Evolutionary conservation across 371 early-diverging fungal genomes (phyloP).

Genomic region (Mortierella sp.): DNA sequence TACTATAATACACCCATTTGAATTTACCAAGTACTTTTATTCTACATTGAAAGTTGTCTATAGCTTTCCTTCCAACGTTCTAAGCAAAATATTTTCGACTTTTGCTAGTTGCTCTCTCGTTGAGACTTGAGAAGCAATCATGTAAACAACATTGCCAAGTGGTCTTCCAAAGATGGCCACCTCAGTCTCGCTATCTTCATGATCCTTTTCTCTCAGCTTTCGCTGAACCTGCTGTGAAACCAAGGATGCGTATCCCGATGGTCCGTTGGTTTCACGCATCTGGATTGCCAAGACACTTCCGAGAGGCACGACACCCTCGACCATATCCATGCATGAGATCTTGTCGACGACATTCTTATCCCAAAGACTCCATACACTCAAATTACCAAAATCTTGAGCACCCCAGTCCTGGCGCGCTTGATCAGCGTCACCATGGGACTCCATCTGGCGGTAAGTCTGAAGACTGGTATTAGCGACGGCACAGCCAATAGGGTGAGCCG

Average conservation of each 20-base stretch:
- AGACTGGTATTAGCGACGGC: slow-evolving; percentile 76
- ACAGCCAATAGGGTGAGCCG: slow-evolving; percentile 90
- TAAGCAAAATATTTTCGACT: slow-evolving; percentile 66
- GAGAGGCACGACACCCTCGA: slow-evolving; percentile 80
- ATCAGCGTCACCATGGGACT: slow-evolving; percentile 54
- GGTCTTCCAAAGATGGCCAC: slow-evolving; percentile 67
- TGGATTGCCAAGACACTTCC: slow-evolving; percentile 83
- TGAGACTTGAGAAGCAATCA: slow-evolving; percentile 79
- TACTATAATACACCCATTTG: not conserved
- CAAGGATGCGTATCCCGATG: slow-evolving; percentile 72
- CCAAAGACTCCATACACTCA: slow-evolving; percentile 71
- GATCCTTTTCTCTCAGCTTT: slow-evolving; percentile 55
- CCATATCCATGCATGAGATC: slow-evolving; percentile 67
- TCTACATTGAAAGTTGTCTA: not conserved
- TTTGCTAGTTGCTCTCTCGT: slow-evolving; percentile 63
- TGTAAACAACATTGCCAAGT: slow-evolving; percentile 83
- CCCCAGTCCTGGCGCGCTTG: slow-evolving; percentile 64
- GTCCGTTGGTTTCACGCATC: slow-evolving; percentile 64
- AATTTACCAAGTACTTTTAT: not conserved
- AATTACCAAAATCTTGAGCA: slow-evolving; percentile 15
- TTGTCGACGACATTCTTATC: slow-evolving; percentile 62
- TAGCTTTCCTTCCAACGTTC: slow-evolving; percentile 33
- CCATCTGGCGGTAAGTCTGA: slow-evolving; percentile 64
- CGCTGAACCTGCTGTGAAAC: slow-evolving; percentile 63
- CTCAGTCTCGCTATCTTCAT: slow-evolving; percentile 31